Evolutionary conservation across 2,329 filamentous ascomycete genomes (phyloP).

Genomic region (Rhytidhysteron rufulum): DNA sequence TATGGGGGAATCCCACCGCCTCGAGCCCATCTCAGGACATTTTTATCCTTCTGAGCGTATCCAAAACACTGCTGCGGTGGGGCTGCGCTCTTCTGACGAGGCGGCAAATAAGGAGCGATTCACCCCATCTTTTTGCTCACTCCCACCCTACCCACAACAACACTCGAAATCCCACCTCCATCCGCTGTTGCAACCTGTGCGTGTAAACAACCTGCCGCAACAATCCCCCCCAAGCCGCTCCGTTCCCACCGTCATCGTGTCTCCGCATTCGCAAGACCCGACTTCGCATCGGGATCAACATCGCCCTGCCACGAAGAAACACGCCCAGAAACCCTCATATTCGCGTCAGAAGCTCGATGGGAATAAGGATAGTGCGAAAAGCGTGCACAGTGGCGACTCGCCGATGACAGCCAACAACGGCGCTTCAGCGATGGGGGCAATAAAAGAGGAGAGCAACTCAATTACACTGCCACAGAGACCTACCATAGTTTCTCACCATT

Average conservation of each 20-base stretch:
- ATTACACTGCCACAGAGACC: constrained; percentile 38
- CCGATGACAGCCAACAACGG: constrained; percentile 35
- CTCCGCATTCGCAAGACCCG: constrained; percentile 32
- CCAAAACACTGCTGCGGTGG: constrained; percentile 9
- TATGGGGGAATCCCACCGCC: constrained; percentile 17
- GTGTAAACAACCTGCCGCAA: constrained; percentile 22
- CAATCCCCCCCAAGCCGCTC: constrained; percentile 11
- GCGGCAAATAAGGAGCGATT: constrained; percentile 9
- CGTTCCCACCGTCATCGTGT: constrained; percentile 36
- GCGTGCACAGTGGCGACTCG: constrained; percentile 32
- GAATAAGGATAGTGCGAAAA: constrained; percentile 26
- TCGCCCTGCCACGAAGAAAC: constrained; percentile 26
- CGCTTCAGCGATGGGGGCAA: constrained; percentile 23
- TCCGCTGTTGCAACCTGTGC: constrained; percentile 25
- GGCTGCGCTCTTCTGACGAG: constrained; percentile 6
- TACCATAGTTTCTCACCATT: constrained; percentile 60
- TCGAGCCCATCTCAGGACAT: constrained; percentile 9
- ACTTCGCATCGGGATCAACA: constrained; percentile 28
- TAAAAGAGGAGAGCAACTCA: constrained; percentile 19
- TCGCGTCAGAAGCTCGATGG: constrained; percentile 33
- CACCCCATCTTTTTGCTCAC: constrained; percentile 7
- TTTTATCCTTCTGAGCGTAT: constrained; percentile 13
- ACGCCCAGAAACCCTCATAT: constrained; percentile 20
- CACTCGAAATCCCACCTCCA: constrained; percentile 22
- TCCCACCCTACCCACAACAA: constrained; percentile 8